Evolutionary conservation across 345 rosid species (phyloP).

Genomic region (Rubroshorea leprosula): DNA sequence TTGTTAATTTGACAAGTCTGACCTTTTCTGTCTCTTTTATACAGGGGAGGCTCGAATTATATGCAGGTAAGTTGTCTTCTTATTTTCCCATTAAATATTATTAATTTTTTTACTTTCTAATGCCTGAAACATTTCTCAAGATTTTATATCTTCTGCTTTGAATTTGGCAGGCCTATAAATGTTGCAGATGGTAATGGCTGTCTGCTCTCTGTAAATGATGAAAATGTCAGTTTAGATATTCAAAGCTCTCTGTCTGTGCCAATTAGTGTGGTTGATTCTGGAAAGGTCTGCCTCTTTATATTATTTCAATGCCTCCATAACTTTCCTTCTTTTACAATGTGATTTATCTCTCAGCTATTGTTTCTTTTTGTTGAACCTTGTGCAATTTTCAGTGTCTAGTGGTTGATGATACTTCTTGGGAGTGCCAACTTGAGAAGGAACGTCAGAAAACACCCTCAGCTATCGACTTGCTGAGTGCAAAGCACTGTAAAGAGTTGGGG

Average conservation of each 20-base stretch:
- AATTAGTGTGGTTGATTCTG: conserved; percentile 47
- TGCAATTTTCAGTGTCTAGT: conserved; percentile 34
- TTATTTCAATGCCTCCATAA: not conserved
- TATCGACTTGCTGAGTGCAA: conserved; percentile 51
- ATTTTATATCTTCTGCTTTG: not conserved
- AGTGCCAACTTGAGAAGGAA: conserved; percentile 35
- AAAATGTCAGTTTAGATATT: conserved; percentile 31
- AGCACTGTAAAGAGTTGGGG: conserved; percentile 41
- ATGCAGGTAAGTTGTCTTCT: conserved; percentile 49
- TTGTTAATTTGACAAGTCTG: conserved; percentile 2
- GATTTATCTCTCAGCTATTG: not conserved
- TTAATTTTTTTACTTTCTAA: not conserved
- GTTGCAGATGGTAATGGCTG: conserved; percentile 31
- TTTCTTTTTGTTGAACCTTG: conserved; percentile 1
- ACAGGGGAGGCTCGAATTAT: conserved; percentile 64
- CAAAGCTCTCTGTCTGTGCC: conserved; percentile 43
- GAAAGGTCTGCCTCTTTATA: conserved; percentile 38
- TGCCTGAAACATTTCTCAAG: not conserved
- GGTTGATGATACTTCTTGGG: conserved; percentile 42
- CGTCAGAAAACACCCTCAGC: conserved; percentile 41
- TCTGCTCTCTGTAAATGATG: conserved; percentile 28
- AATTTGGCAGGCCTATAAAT: conserved; percentile 43
- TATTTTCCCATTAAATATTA: not conserved
- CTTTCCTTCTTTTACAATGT: too few species aligned
- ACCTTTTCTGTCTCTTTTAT: conserved; percentile 9